Percentiles rank a stretch among this genome's conserved stretches.
Conservation (phyloP, 2,329 filamentous ascomycete genomes). For the Drechslerella coelobrocha region DNA sequence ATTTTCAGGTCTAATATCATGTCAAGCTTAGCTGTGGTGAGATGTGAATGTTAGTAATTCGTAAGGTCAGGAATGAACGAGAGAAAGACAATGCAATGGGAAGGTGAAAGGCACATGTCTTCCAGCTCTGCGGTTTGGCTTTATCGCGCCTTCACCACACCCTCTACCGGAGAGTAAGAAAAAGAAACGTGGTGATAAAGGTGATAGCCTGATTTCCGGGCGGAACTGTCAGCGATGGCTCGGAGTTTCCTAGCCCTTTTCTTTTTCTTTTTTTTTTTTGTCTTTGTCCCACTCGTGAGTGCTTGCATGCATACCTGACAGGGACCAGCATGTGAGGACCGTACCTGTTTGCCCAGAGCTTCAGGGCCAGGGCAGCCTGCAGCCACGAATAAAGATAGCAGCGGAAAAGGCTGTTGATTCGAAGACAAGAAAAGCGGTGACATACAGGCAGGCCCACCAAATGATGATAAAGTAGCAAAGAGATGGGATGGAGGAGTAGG, state of each 20-base stretch:
- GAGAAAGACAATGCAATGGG: slow-evolving; percentile 8
- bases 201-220: slow-evolving; percentile 17
- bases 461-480: slow-evolving; percentile 22
- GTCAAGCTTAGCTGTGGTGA: slow-evolving; percentile 20
- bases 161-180: slow-evolving; percentile 8
- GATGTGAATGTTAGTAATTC: slow-evolving; percentile 23
- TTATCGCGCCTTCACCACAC: slow-evolving; percentile 8
- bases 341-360: slow-evolving; percentile 25
- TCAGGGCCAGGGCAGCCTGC: slow-evolving; percentile 27
- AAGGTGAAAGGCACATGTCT: no score
- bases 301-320: slow-evolving; percentile 6
- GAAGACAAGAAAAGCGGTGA: no score
- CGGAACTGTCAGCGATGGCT: slow-evolving; percentile 45
- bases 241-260: slow-evolving; percentile 33
- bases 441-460: slow-evolving; percentile 25
- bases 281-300: slow-evolving; percentile 16
- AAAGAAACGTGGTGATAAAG: slow-evolving; percentile 8
- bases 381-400: slow-evolving; percentile 6
- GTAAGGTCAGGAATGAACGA: slow-evolving; percentile 46
- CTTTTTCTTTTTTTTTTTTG: slow-evolving; percentile 20
- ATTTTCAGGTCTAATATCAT: slow-evolving; percentile 39
- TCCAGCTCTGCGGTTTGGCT: no score
- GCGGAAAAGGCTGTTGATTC: no score
- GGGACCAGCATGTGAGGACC: slow-evolving; percentile 17
- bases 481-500: slow-evolving; percentile 40